Percentiles rank a stretch among this genome's conserved stretches.
Evolutionary conservation across 345 rosid genomes (phyloP).

Genomic region (Lenwebbia sp.): DNA sequence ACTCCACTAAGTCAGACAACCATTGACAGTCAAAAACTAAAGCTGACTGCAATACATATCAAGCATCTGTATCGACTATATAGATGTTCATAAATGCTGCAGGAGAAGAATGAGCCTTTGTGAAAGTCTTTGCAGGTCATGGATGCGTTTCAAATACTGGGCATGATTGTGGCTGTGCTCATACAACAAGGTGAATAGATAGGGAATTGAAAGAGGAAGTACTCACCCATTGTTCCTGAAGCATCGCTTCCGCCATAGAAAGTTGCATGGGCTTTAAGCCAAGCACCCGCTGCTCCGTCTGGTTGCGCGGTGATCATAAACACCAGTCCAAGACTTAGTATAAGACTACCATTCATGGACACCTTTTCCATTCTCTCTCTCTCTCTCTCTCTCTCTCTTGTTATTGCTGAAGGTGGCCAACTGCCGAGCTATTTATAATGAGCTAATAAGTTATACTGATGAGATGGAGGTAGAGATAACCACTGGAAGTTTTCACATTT

Average conservation of each 20-base stretch:
- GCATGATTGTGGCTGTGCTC: background rate
- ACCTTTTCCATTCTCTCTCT: constrained; percentile 13
- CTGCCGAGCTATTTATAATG: constrained; percentile 26
- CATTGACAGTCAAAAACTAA: background rate
- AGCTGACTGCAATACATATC: background rate
- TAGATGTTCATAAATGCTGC: background rate
- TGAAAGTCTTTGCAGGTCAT: background rate
- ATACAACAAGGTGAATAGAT: background rate
- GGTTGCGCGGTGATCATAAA: constrained; percentile 1
- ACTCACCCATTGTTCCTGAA: constrained; percentile 52
- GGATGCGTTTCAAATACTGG: background rate
- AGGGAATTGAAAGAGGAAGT: background rate
- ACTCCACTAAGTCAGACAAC: background rate
- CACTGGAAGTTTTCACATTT: background rate
- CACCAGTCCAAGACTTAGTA: constrained; percentile 14
- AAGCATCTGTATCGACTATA: background rate
- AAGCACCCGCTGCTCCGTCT: constrained; percentile 25
- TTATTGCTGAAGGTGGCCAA: constrained; percentile 6
- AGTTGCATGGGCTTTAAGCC: constrained; percentile 48
- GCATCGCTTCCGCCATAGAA: constrained; percentile 62
- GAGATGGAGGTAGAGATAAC: background rate
- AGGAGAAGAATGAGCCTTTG: background rate
- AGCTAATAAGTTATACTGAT: background rate
- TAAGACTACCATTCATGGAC: constrained; percentile 1
- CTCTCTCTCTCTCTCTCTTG: background rate